Percentiles rank a stretch among this genome's conserved stretches.
Evolutionary conservation across 176 grass and related monocot species (phyloP).

Genomic region (Oryza coarctata): DNA sequence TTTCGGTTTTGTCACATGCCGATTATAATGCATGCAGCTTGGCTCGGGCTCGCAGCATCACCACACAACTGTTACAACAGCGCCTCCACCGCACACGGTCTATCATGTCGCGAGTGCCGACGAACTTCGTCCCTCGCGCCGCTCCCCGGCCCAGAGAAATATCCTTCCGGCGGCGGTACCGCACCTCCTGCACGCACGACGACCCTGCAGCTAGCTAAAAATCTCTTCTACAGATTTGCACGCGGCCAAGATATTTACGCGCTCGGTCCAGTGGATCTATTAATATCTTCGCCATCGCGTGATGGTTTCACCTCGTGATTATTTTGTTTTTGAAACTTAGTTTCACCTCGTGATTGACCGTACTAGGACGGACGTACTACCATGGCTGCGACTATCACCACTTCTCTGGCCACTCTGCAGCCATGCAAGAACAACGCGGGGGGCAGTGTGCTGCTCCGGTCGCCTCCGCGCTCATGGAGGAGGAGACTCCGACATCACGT

Average conservation of each 20-base stretch:
- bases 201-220: background rate
- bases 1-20: conserved; percentile 18
- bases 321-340: too few relatives aligned
- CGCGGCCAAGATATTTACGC: too few relatives aligned
- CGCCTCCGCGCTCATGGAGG: background rate
- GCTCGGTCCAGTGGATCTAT: too few relatives aligned
- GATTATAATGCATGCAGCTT: background rate
- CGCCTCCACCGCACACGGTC: conserved; percentile 40
- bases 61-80: conserved; percentile 24
- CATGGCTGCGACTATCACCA: conserved; percentile 24
- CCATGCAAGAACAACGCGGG: conserved; percentile 30
- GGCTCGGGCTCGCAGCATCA: background rate
- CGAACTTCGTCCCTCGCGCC: background rate
- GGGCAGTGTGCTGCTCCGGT: background rate
- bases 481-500: background rate
- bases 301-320: too few relatives aligned
- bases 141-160: background rate
- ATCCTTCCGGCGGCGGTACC: background rate
- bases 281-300: too few relatives aligned
- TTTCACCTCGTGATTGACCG: background rate
- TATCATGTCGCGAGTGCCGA: conserved; percentile 36
- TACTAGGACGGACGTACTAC: background rate
- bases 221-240: too few relatives aligned
- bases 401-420: conserved; percentile 30
- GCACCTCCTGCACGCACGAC: background rate